phyloP scores from a whole-genome alignment of 176 grass and related monocot genomes.

The Lolium rigidum region DNA sequence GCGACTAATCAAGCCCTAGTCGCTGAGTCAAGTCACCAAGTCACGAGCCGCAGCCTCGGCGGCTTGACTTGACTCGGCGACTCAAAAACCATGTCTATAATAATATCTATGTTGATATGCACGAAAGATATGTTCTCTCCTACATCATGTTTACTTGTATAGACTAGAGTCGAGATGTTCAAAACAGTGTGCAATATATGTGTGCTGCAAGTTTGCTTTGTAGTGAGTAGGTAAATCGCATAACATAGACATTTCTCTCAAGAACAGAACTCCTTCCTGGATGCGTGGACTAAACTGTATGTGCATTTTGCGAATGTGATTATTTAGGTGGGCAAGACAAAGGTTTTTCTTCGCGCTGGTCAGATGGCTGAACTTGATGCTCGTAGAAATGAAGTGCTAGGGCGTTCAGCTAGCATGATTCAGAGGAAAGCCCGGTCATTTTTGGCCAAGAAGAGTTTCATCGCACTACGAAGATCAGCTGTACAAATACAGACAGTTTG shows the following conservation, averaged over 20 bases:
- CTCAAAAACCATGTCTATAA: too few species aligned
- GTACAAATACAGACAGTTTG: slow-evolving; percentile 80
- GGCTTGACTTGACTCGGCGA: too few species aligned
- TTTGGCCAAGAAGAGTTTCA: slow-evolving; percentile 69
- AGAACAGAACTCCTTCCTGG: slow-evolving; percentile 9
- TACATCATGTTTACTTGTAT: slow-evolving; percentile 29
- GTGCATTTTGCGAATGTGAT: slow-evolving; percentile 35
- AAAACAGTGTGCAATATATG: slow-evolving; percentile 31
- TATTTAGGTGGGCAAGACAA: slow-evolving; percentile 93
- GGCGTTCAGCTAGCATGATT: slow-evolving; percentile 82
- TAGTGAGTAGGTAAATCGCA: not conserved
- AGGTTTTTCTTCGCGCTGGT: slow-evolving; percentile 96
- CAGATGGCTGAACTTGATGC: slow-evolving; percentile 99
- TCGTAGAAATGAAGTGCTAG: slow-evolving; percentile 90
- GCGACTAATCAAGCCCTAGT: too few species aligned
- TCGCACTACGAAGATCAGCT: slow-evolving; percentile 63
- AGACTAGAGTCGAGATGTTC: slow-evolving; percentile 34
- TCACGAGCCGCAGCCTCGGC: too few species aligned
- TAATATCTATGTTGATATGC: slow-evolving; percentile 17
- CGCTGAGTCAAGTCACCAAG: too few species aligned
- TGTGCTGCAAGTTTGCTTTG: slow-evolving; percentile 24
- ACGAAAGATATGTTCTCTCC: slow-evolving; percentile 4
- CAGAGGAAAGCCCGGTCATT: slow-evolving; percentile 94
- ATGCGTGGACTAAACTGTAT: slow-evolving; percentile 45
- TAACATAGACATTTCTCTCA: slow-evolving; percentile 1